Percentiles rank a stretch among this genome's conserved stretches.
These are phyloP conservation scores for Boechera stricta DNA, from an alignment of 345 rosid genomes.

Conservation along the genomic window DNA sequence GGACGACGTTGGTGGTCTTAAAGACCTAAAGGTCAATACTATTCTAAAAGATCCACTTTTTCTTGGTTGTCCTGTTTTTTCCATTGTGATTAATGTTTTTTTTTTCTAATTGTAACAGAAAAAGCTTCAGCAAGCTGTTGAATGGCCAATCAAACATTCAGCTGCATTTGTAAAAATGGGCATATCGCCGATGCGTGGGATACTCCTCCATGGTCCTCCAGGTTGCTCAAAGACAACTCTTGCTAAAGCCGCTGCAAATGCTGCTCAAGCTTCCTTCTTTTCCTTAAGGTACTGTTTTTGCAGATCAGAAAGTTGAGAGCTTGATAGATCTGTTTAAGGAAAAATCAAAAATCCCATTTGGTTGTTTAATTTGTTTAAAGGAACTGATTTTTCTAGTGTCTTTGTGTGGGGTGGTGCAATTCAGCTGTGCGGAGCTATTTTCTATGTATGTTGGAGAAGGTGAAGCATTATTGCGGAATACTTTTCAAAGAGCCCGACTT, in stretches of 20 bases:
- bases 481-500: slow-evolving; percentile 88
- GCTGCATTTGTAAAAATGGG: slow-evolving; percentile 75
- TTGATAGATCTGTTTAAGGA: neutral
- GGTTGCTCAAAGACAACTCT: slow-evolving; percentile 99
- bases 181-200: slow-evolving; percentile 81
- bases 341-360: neutral
- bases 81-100: neutral
- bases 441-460: slow-evolving; percentile 99
- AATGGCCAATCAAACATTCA: slow-evolving; percentile 93
- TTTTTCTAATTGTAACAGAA: slow-evolving; percentile 52
- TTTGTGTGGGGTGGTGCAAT: slow-evolving; percentile 1
- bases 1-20: slow-evolving; percentile 92
- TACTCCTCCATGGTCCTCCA: slow-evolving; percentile 95
- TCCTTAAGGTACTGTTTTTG: slow-evolving; percentile 65
- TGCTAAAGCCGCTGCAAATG: slow-evolving; percentile 94
- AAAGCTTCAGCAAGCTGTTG: slow-evolving; percentile 88
- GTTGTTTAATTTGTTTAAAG: slow-evolving; percentile 2
- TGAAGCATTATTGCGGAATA: slow-evolving; percentile 85
- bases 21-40: slow-evolving; percentile 62
- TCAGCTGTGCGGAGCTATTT: slow-evolving; percentile 91
- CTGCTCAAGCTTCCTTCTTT: slow-evolving; percentile 92
- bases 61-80: neutral
- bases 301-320: slow-evolving; percentile 2
- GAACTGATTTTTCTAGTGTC: neutral
- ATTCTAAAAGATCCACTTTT: neutral